Base-by-base conservation (phyloP, 2,329 filamentous ascomycete species). In the Scytalidium lignicola region DNA sequence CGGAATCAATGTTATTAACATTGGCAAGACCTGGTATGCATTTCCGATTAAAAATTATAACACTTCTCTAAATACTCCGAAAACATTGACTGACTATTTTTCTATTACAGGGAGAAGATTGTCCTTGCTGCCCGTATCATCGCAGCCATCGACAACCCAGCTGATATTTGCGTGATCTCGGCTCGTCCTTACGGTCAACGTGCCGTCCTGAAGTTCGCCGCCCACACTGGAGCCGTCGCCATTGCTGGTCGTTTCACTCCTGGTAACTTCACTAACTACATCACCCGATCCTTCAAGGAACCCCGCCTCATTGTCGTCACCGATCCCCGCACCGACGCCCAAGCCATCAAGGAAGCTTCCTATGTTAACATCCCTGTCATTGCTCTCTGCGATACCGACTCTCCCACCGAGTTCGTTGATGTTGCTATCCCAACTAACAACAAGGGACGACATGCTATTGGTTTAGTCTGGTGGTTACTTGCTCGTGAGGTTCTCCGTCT, bases 251-350 rank as follows among this genome's bases (percentile, higher is more conserved):
- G 93, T 74, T 99, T 99, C 88, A 99, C 93, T 71, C 93, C 93
- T 73, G 93, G 93, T 88, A 96, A 92, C 77, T 99, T 99, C 87
- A 99, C 93, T 83, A 99, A 99, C 86, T 99, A 99, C 88, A 99
- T 99, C 87, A 99, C 95, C 76, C 92, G 93, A 70, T 97, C 93
- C 61, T 99, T 99, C 90, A 96, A 96, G 86, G 93, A 99, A 83
- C 93, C 93, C 71, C 95, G 95, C 75, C 83, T 99, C 71, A 97
- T 99, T 77, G 85, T 99, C 73, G 93, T 99, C 70, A 99, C 93
- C 78, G 93, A 99, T 76, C 93, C 93, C 67, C 92, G 95, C 78
- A 99, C 95, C 80, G 93, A 99, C 70, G 90, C 93, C 73, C 93
- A 99, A 85, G 93, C 93, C 70, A 99, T 99, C 86, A 97, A 96